phyloP scores from a whole-genome alignment of 2,329 filamentous ascomycete species.

The Elsinoe australis region DNA sequence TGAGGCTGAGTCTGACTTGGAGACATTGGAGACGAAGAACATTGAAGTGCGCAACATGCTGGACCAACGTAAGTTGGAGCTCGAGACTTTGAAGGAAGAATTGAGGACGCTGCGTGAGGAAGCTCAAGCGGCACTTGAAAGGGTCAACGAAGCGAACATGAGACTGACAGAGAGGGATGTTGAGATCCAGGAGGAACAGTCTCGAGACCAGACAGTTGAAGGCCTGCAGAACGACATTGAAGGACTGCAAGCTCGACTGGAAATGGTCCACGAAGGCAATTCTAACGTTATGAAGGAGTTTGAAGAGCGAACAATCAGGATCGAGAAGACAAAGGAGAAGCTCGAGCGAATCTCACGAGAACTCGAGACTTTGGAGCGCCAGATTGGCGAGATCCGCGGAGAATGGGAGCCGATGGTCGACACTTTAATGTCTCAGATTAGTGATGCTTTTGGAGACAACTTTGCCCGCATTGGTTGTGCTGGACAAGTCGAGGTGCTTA shows the following conservation, averaged over 20 bases:
- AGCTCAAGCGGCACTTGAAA: conserved; percentile 20
- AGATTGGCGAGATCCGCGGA: conserved; percentile 59
- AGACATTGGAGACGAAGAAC: conserved; percentile 60
- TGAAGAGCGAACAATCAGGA: conserved; percentile 62
- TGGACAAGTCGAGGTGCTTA: conserved; percentile 80
- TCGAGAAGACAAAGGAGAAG: conserved; percentile 56
- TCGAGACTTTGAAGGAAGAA: conserved; percentile 34
- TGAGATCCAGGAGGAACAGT: conserved; percentile 22
- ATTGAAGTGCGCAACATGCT: conserved; percentile 49
- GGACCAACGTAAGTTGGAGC: conserved; percentile 39
- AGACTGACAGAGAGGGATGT: conserved; percentile 25
- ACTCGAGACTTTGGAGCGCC: conserved; percentile 48
- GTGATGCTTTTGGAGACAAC: conserved; percentile 83
- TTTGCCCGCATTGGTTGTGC: conserved; percentile 92
- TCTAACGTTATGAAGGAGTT: conserved; percentile 69
- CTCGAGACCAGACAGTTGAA: conserved; percentile 38
- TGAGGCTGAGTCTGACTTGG: conserved; percentile 75
- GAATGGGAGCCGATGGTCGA: conserved; percentile 83
- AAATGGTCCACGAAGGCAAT: conserved; percentile 71
- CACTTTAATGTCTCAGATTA: conserved; percentile 69
- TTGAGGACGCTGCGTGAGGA: conserved; percentile 11
- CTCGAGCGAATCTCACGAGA: conserved; percentile 48
- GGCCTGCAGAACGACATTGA: conserved; percentile 66
- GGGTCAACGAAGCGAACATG: conserved; percentile 22
- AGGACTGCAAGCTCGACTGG: conserved; percentile 65